A percentile compares a stretch with the other conserved stretches of the same genome.
phyloP scores from a whole-genome alignment of 2,329 filamentous ascomycete genomes.

The Claviceps sp. region DNA sequence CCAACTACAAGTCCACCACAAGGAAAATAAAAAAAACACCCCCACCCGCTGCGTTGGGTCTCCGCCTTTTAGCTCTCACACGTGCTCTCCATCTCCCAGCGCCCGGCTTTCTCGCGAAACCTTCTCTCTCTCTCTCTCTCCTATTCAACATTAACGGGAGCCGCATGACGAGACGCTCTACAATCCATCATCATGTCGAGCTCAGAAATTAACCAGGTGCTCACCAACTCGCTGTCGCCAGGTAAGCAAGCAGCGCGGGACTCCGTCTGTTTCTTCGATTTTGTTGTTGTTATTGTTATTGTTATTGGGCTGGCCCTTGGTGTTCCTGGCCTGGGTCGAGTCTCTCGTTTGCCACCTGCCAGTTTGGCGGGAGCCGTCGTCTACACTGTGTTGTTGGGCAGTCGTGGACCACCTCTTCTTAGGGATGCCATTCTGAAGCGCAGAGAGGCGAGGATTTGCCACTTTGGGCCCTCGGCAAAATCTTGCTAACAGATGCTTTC shows the following conservation, averaged over 20 bases:
- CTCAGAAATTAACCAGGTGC: constrained; percentile 95
- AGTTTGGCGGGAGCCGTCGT: not conserved
- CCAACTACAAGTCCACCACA: not conserved
- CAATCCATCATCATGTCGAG: constrained; percentile 44
- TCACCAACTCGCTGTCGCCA: constrained; percentile 89
- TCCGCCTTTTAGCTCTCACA: constrained; percentile 8
- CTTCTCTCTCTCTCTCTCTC: not conserved
- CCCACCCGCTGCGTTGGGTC: constrained; percentile 5
- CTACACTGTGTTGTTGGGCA: not conserved
- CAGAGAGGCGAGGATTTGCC: not conserved
- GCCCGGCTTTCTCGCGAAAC: constrained; percentile 4
- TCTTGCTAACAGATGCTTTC: constrained; percentile 7
- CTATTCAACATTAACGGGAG: constrained; percentile 12
- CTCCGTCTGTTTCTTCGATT: not conserved
- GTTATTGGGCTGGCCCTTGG: not conserved
- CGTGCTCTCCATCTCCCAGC: constrained; percentile 3
- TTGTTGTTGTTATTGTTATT: not conserved
- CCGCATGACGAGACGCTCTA: constrained; percentile 24
- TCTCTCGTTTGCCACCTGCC: not conserved
- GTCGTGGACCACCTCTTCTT: no score
- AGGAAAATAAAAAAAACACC: constrained; percentile 4
- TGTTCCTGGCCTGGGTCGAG: not conserved
- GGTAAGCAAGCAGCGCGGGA: constrained; percentile 43
- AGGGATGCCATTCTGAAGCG: not conserved
- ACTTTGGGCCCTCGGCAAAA: not conserved